These are phyloP conservation scores for Flueggea neowawraea DNA, from an alignment of 441 rosid genomes.

Conservation along the genomic window DNA sequence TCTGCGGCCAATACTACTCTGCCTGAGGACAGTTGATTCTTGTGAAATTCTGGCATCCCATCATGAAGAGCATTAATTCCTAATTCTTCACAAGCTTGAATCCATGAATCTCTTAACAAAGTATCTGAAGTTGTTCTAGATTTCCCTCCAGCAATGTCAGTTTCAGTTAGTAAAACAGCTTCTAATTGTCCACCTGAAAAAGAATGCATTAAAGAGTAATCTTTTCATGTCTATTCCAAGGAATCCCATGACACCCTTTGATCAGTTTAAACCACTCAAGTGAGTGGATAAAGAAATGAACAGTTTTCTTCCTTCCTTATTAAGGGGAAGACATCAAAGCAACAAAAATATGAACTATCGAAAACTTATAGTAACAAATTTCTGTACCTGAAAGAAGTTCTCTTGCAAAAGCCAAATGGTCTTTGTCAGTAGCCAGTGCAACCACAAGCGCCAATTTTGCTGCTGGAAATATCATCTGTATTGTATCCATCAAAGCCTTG, in stretches of 20 bases:
- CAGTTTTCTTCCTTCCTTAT: not conserved
- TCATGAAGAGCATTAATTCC: conserved; percentile 29
- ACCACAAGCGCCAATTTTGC: conserved; percentile 55
- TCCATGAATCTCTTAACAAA: conserved; percentile 59
- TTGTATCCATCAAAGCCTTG: conserved; percentile 58
- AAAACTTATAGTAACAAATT: not conserved
- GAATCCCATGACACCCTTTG: not conserved
- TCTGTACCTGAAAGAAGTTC: conserved; percentile 63
- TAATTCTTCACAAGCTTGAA: conserved; percentile 55
- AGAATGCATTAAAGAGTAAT: not conserved
- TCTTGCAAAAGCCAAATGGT: conserved; percentile 76
- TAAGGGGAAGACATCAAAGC: too few relatives aligned
- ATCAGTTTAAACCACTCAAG: too few relatives aligned
- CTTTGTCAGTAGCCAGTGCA: conserved; percentile 92
- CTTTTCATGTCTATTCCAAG: not conserved
- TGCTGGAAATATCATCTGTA: conserved; percentile 49
- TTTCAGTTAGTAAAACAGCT: conserved; percentile 68
- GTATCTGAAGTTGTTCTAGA: conserved; percentile 55
- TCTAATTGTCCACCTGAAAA: conserved; percentile 49
- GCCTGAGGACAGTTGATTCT: conserved; percentile 2
- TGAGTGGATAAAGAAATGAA: too few relatives aligned
- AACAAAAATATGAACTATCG: too few relatives aligned
- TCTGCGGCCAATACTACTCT: conserved; percentile 36
- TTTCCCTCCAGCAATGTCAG: conserved; percentile 66
- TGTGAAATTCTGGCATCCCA: conserved; percentile 19